phyloP scores from a whole-genome alignment of 768 basidiomycete species.

The Amanita polypyramis region DNA sequence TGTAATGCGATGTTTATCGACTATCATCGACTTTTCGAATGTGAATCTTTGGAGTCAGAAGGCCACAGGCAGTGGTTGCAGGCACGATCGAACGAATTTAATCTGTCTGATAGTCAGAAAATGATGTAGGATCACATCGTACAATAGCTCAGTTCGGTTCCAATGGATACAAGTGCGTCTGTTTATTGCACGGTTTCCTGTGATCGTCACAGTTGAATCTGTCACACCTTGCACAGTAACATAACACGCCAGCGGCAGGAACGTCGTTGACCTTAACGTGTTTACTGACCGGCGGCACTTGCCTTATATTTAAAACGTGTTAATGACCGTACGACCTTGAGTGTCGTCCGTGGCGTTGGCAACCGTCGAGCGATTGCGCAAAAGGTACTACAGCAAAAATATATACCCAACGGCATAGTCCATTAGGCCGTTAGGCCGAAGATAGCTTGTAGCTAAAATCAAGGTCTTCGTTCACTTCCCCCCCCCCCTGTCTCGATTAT shows the following conservation, averaged over 20 bases:
- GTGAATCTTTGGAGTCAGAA: background rate
- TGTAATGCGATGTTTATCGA: background rate
- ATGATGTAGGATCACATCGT: constrained; percentile 6
- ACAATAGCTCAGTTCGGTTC: background rate
- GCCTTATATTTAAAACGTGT: background rate
- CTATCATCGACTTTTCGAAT: background rate
- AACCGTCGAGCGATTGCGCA: background rate
- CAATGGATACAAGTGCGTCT: background rate
- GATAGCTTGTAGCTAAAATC: background rate
- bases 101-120: background rate
- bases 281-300: background rate
- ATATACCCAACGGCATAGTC: background rate
- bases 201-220: background rate
- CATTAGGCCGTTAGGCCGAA: background rate
- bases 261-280: background rate
- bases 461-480: background rate
- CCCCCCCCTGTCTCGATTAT: too few relatives aligned
- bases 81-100: constrained; percentile 1
- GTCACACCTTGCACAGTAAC: background rate
- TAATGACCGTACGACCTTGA: background rate
- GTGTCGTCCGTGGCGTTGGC: background rate
- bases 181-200: background rate
- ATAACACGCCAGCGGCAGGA: too few relatives aligned
- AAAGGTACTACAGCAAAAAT: background rate
- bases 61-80: background rate